These are phyloP conservation scores for Aspergillus terreus DNA, from an alignment of 2,329 filamentous ascomycete genomes.

Conservation along the genomic window DNA sequence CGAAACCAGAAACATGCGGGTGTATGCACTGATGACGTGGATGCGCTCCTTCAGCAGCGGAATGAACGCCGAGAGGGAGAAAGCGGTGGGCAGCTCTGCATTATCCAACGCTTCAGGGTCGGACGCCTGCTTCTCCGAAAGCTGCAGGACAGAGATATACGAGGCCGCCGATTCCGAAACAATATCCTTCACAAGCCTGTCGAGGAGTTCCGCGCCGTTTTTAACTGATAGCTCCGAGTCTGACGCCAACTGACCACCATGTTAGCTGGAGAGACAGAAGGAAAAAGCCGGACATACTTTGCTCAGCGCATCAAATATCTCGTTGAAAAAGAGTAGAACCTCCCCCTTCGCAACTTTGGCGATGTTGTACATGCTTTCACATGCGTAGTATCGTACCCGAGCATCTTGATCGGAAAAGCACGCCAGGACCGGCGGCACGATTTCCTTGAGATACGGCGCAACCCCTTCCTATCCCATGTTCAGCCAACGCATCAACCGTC, in stretches of 20 bases:
- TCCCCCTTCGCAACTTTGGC: slow-evolving; percentile 98
- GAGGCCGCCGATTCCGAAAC: slow-evolving; percentile 92
- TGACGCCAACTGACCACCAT: slow-evolving; percentile 68
- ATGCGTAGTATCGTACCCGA: slow-evolving; percentile 93
- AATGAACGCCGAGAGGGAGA: slow-evolving; percentile 86
- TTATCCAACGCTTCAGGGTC: slow-evolving; percentile 38
- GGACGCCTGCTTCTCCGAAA: slow-evolving; percentile 48
- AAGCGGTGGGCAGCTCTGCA: slow-evolving; percentile 71
- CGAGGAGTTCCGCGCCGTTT: slow-evolving; percentile 91
- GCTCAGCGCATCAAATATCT: slow-evolving; percentile 94
- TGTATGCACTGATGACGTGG: slow-evolving; percentile 90
- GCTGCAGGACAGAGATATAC: slow-evolving; percentile 84
- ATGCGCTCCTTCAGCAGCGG: slow-evolving; percentile 92
- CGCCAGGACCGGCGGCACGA: slow-evolving; percentile 91
- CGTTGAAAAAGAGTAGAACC: slow-evolving; percentile 95
- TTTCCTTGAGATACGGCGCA: slow-evolving; percentile 84
- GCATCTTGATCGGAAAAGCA: slow-evolving; percentile 99
- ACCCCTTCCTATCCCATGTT: slow-evolving; percentile 63
- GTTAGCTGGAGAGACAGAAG: slow-evolving; percentile 12
- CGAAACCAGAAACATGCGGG: slow-evolving; percentile 87
- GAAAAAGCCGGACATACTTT: slow-evolving; percentile 59
- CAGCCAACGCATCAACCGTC: slow-evolving; percentile 1
- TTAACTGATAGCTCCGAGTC: slow-evolving; percentile 97
- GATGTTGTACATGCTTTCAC: slow-evolving; percentile 99
- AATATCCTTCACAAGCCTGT: slow-evolving; percentile 93